Conservation (phyloP, 2,329 filamentous ascomycete genomes). For the Xylariomycetidae sp. region DNA sequence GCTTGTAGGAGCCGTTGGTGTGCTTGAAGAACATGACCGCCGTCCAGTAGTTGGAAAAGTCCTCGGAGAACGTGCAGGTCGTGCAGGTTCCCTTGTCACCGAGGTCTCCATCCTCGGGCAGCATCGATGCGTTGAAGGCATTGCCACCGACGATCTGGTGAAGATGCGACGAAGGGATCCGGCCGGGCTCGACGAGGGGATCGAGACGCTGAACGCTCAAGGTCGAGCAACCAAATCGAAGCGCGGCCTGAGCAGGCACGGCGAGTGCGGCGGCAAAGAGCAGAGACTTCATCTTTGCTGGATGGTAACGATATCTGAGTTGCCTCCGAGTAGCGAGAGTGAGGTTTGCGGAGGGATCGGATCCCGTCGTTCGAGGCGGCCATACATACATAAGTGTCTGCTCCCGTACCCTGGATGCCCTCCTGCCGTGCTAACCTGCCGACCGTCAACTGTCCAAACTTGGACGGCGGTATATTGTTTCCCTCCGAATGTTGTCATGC, state of each 20-base stretch:
- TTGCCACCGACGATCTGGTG: conserved; percentile 28
- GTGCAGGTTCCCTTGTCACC: conserved; percentile 22
- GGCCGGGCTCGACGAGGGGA: conserved; percentile 25
- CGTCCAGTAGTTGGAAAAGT: conserved; percentile 26
- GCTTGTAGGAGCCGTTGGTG: conserved; percentile 24
- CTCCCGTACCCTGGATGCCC: too few species aligned
- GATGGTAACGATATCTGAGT: too few species aligned
- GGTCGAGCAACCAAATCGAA: conserved; percentile 25
- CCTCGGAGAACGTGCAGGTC: conserved; percentile 24
- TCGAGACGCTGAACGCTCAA: conserved; percentile 25
- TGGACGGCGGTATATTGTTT: too few species aligned
- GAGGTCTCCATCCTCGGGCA: conserved; percentile 18
- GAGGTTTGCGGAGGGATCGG: too few species aligned
- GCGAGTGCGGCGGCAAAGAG: conserved; percentile 17
- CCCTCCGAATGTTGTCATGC: too few species aligned
- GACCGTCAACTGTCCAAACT: too few species aligned
- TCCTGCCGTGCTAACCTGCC: too few species aligned
- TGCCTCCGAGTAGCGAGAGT: too few species aligned
- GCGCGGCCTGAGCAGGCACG: conserved; percentile 23
- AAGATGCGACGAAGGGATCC: conserved; percentile 21
- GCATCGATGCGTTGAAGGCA: conserved; percentile 26
- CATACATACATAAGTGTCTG: too few species aligned
- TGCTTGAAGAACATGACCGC: conserved; percentile 27
- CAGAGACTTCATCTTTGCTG: conserved; percentile 24
- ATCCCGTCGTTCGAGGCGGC: too few species aligned